phyloP scores from a whole-genome alignment of 495 filamentous ascomycete species.

The Aspergillus taichungensis region DNA sequence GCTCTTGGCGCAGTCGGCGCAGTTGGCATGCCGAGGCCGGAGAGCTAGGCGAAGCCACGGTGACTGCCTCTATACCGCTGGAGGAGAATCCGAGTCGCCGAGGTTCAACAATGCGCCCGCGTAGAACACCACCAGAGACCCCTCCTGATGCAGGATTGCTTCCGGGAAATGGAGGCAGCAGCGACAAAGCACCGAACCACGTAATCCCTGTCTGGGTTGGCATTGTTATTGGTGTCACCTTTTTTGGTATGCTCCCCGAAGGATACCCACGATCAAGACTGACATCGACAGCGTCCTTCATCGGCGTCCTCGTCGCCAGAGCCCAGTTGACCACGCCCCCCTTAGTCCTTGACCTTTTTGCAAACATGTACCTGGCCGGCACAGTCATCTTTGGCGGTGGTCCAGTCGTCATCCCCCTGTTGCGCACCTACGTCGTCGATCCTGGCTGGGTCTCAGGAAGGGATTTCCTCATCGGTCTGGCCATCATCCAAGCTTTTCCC shows the following conservation, averaged over 20 bases:
- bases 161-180: neutral
- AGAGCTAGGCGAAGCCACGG: neutral
- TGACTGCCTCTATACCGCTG: conserved; percentile 2
- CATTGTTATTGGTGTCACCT: conserved; percentile 36
- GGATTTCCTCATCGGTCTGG: conserved; percentile 76
- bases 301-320: conserved; percentile 51
- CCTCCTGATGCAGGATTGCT: neutral
- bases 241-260: conserved; percentile 35
- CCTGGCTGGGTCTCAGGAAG: conserved; percentile 70
- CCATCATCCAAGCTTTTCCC: conserved; percentile 74
- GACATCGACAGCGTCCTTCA: conserved; percentile 38
- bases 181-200: conserved; percentile 10
- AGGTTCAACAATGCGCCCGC: conserved; percentile 9
- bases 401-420: conserved; percentile 74
- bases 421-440: conserved; percentile 71
- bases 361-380: conserved; percentile 79
- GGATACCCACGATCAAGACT: neutral
- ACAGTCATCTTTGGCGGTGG: conserved; percentile 86
- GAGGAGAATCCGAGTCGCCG: conserved; percentile 1
- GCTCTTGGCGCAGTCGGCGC: conserved; percentile 11
- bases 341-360: conserved; percentile 55
- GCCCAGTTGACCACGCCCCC: conserved; percentile 35
- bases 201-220: conserved; percentile 28
- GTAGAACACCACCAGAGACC: conserved; percentile 2
- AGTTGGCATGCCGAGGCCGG: conserved; percentile 6